Conservation (phyloP, 768 basidiomycete genomes). For the Tubosaeta sp. region DNA sequence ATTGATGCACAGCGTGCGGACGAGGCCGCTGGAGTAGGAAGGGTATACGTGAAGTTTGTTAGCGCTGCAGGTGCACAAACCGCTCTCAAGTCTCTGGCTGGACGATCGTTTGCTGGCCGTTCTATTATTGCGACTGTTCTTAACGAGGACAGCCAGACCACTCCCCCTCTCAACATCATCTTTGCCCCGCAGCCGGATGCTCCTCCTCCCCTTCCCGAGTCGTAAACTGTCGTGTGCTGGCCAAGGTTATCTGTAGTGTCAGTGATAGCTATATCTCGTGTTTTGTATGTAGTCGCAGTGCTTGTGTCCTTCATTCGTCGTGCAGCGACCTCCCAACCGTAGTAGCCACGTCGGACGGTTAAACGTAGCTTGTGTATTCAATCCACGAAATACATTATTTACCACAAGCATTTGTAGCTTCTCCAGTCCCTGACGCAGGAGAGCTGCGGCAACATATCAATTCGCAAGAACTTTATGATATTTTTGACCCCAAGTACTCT, state of each 20-base stretch:
- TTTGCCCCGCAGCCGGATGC: conserved; percentile 83
- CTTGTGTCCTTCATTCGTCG: conserved; percentile 1
- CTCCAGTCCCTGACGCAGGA: too few species aligned
- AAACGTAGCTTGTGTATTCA: not conserved
- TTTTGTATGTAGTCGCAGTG: conserved; percentile 20
- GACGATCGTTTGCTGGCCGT: conserved; percentile 80
- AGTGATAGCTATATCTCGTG: conserved; percentile 15
- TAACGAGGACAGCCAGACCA: conserved; percentile 79
- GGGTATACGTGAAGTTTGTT: conserved; percentile 89
- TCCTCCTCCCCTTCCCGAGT: conserved; percentile 67
- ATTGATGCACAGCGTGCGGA: conserved; percentile 70
- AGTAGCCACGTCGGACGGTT: too few species aligned
- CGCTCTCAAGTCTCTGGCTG: conserved; percentile 86
- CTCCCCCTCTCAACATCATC: conserved; percentile 76
- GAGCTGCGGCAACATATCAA: too few species aligned
- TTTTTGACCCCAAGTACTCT: too few species aligned
- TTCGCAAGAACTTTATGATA: too few species aligned
- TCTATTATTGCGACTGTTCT: conserved; percentile 85
- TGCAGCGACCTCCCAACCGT: not conserved
- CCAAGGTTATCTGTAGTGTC: conserved; percentile 8
- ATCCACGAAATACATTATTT: too few species aligned
- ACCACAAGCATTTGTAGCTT: too few species aligned
- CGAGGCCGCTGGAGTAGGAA: conserved; percentile 89
- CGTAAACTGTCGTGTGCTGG: conserved; percentile 8
- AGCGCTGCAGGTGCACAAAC: conserved; percentile 56